Evolutionary conservation across 176 grass and related monocot species (phyloP), one percentile per base, ranked within the genome.

Genomic region (Lolium rigidum): DNA sequence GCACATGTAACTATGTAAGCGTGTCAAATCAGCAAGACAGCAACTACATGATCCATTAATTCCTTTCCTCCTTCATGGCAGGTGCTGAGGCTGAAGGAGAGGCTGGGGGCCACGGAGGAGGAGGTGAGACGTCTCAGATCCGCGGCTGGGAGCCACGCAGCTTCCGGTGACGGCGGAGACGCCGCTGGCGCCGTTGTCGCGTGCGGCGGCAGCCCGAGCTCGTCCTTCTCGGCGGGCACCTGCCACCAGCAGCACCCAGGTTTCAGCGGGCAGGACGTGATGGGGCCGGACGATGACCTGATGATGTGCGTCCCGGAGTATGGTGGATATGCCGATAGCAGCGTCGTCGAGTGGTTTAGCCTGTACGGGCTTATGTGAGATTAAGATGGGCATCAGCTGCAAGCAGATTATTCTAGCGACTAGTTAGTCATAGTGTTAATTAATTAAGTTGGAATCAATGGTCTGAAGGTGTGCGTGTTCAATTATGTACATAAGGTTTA

Each of bases 81-180:
- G 97, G 77, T 97, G 18, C 68, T 97, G 92, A 94, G 93, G 84
- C 66, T 99, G 46, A 91, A 94, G 25, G 89, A 99, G 52, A 91
- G 78, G 71, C 80, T 99, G 12, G 76, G 28, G 11, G 73, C 78
- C 82, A 71, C 91, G 1, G 88, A 99, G 57, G 94, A 88, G 18
- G 88, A 94, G 28, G 74, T 99, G 63, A 85, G 57, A 56, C 93
- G 87, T 85, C 41, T 97, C 81, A 82, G 69, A 35, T 78, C 91
- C 18, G n/a, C 22, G 12, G 9, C 38, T 2, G 68, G 60, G 31
- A 86, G 16, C 78, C 67, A 61, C n/a, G 82, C 51, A 7, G 25
- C 80, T 3, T 90, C 77, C 31, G 89, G 56, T 17, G 77, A 88
- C 18, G 86, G 82, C 6, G 82, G 61, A 2, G 85, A 77, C 61